These are phyloP conservation scores for Areca catechu DNA, from an alignment of 176 grass and related monocot species.

Conservation along the genomic window DNA sequence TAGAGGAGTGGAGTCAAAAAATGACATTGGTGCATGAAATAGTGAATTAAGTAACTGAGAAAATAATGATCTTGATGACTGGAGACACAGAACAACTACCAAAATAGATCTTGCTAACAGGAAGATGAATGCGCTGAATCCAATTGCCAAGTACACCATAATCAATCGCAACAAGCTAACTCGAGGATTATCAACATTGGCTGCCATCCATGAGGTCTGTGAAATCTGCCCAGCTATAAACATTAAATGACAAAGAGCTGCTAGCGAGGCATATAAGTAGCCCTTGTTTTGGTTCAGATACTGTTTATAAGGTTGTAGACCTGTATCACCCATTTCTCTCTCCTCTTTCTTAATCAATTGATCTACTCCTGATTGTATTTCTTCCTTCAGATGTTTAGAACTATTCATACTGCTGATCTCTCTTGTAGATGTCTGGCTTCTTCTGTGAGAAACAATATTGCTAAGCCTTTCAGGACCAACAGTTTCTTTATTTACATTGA, in stretches of 20 bases:
- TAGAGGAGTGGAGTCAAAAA: constrained; percentile 86
- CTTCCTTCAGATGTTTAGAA: constrained; percentile 20
- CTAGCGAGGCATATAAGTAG: constrained; percentile 45
- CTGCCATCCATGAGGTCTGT: constrained; percentile 92
- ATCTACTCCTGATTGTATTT: constrained; percentile 27
- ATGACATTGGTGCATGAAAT: constrained; percentile 80
- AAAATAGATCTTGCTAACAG: constrained; percentile 52
- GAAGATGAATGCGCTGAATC: constrained; percentile 50
- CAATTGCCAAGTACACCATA: constrained; percentile 65
- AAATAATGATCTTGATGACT: constrained; percentile 88
- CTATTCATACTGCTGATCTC: constrained; percentile 31
- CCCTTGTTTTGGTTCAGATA: constrained; percentile 81
- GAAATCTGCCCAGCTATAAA: constrained; percentile 83
- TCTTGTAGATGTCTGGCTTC: constrained; percentile 20
- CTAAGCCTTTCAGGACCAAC: constrained; percentile 34
- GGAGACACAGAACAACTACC: constrained; percentile 43
- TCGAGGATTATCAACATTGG: constrained; percentile 63
- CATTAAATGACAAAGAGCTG: constrained; percentile 37
- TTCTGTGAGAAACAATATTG: constrained; percentile 14
- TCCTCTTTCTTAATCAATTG: constrained; percentile 88
- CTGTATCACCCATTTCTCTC: constrained; percentile 74
- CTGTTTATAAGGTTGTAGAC: constrained; percentile 65
- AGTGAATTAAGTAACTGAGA: constrained; percentile 61
- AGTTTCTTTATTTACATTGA: constrained; percentile 70
- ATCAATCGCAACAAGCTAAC: constrained; percentile 65